Evolutionary conservation across 2,329 filamentous ascomycete genomes (phyloP), one percentile per base, ranked within the genome.

Genomic region (Neophaeococcomyces aloes): DNA sequence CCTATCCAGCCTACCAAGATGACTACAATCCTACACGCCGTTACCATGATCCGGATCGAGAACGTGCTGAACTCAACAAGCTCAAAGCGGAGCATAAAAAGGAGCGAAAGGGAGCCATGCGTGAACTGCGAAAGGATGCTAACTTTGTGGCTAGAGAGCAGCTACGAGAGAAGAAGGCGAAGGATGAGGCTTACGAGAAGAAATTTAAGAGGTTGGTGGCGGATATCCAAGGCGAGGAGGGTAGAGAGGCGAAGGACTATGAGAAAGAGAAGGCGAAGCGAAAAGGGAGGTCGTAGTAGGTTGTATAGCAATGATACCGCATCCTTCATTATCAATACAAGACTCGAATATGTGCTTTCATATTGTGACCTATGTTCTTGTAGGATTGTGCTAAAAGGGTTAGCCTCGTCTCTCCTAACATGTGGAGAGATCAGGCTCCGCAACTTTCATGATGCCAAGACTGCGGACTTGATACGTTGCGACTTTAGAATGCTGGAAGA

Each of bases 151-250:
- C 87, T 27, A 75, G 89, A 54, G 88, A 95, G 74, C 84, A 85
- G 65, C 71, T 98, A 57, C 76, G 78, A 57, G 74, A 93, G 70
- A 96, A 96, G 79, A 94, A 88, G 74, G 84, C 85, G 68, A 81
- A 79, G 68, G 91, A 96, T 70, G 78, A 77, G 46, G 87, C 85
- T 53, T 96, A 98, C 71, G 89, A 96, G 72, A 85, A 84, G 72
- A 96, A 96, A 75, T 94, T 89, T 71, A 85, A 83, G 72, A 78
- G 83, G 53, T 71, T 98, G 48, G 79, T 96, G 55, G 85, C 88
- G 7, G 88, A 95, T 74, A 95, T 98, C 57, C 89, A 98, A 68
- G 86, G 83, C 54, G 83, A 94, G 67, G 91, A 95, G 64, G 89
- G 89, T 1, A 71, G 74, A 46, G 88, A 91, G 64, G 74, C 78